Base-by-base conservation (phyloP, 176 grass and related monocot genomes). In the Carex myosuroides region DNA sequence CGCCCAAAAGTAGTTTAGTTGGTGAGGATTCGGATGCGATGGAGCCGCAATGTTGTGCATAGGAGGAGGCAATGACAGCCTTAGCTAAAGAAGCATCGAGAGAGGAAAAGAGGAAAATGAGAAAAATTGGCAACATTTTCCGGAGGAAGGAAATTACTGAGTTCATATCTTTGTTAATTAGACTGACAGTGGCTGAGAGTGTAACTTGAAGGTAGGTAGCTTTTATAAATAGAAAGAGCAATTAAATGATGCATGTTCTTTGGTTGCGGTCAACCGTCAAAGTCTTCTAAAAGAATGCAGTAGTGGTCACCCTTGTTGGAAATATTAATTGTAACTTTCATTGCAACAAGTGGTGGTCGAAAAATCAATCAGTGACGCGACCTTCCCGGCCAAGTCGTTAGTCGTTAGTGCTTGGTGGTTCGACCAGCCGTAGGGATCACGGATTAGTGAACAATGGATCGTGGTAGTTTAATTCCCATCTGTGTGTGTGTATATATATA, bases 11-110 rank as follows among this genome's bases (percentile, higher is more conserved):
- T 18, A 21, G 5, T 22, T 84, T 68, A 54, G 44, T 87, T 3
- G 58, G 61, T 8, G 56, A 22, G 24, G 81, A 35, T 89, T 91
- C 89, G 4, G 80, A 66, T 16, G 70, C 70, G 35, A 82, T 60
- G 37, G 84, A 13, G n/a, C 54, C 46, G 84, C 92, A 98, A 55
- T 89, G 86, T 14, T 29, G 80, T 60, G 95, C 35, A 87, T 94
- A 94, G 14, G 55, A 8, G 58, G 42, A 5, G 70, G 89, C 56
- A 16, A 56, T 60, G 30, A 59, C 26, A 6, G 46, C 6, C 72
- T 75, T 76, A 54, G 72, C 72, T 48, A 76, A 76, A 55, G 46
- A 76, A 14, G n/a, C 29, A 56, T 76, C 13, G 26, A 42, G 66
- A 79, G 35, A 37, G 42, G 6, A 18, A 76, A 33, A 17, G 60